A percentile compares a stretch with the other conserved stretches of the same genome.
Evolutionary conservation across 2,329 filamentous ascomycete species (phyloP).

Genomic region (Stemphylium lycopersici): DNA sequence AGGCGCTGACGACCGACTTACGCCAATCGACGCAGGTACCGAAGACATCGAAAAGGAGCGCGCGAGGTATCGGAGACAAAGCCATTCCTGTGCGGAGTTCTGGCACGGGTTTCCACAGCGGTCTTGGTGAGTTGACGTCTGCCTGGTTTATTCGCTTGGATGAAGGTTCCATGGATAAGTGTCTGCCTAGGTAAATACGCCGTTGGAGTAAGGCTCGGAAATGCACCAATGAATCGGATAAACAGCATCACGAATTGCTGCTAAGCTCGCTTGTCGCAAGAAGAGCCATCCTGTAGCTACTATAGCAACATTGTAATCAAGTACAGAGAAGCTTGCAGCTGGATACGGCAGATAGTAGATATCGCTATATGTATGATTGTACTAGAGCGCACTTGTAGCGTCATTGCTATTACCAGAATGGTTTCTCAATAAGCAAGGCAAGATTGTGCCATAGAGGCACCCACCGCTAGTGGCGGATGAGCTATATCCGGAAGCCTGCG

Average conservation of each 20-base stretch:
- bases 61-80: conserved; percentile 53
- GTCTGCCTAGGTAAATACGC: background rate
- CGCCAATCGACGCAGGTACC: conserved; percentile 84
- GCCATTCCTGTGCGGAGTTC: conserved; percentile 27
- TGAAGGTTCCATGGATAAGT: background rate
- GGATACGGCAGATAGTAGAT: too few species aligned
- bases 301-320: too few species aligned
- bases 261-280: too few species aligned
- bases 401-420: too few species aligned
- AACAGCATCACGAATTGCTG: background rate
- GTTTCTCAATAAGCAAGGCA: too few species aligned
- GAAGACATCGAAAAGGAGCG: conserved; percentile 76
- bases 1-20: conserved; percentile 65
- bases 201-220: background rate
- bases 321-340: too few species aligned
- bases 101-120: background rate
- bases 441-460: too few species aligned
- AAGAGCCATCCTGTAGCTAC: too few species aligned
- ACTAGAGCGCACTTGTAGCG: too few species aligned
- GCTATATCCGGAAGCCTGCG: too few species aligned
- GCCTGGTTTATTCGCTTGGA: background rate
- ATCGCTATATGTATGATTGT: too few species aligned
- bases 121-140: background rate
- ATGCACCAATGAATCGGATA: background rate
- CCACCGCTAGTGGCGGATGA: too few species aligned